Evolutionary conservation across 2,329 filamentous ascomycete species (phyloP), one percentile per base, ranked within the genome.

Genomic region (Trichoderma sp.): DNA sequence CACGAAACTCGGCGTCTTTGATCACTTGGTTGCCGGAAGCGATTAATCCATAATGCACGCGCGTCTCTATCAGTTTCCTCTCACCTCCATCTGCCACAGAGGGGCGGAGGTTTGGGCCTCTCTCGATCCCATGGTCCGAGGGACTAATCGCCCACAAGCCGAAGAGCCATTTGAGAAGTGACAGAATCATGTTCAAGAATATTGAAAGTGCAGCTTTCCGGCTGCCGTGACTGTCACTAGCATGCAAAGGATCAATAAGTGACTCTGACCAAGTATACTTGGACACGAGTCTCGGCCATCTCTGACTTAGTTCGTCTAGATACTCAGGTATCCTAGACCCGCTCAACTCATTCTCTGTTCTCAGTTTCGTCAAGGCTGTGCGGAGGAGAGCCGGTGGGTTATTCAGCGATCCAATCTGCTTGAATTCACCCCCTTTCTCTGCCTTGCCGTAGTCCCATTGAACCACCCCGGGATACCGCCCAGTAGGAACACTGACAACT

Each of bases 11-110:
- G 8, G 47, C 61, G 36, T 71, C 50, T 17, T 53, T 62, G 17
- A 71, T 68, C 7, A 71, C 50, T 32, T 61, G 50, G 8, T 71
- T 71, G 1, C 50, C 69, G 1, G 63, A 71, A 6, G 63, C 69
- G 11, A 71, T 71, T 5, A 26, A 20, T 3, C 63, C 69, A 11
- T 71, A 68, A 20, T 71, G 23, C 20, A 23, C 47, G 11, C 47
- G 3, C 13, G 5, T 53, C 11, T 53, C 47, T 53, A 20, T 23
- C n/a, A 2, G 47, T 11, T 50, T 50, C 3, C 11, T 2, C 8
- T 50, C 4, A 12, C 1, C 47, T 50, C 4, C 47, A 2, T 50
- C 47, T 2, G 5, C 47, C n/a, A 11, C n/a, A 23, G 39, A 1
- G 23, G 23, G 3, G 3, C 23, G 23, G 23, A 23, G 23, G 23